Percentiles rank a stretch among this genome's conserved stretches.
Conservation (phyloP, 2,329 filamentous ascomycete genomes). For the Fusarium camptoceras region DNA sequence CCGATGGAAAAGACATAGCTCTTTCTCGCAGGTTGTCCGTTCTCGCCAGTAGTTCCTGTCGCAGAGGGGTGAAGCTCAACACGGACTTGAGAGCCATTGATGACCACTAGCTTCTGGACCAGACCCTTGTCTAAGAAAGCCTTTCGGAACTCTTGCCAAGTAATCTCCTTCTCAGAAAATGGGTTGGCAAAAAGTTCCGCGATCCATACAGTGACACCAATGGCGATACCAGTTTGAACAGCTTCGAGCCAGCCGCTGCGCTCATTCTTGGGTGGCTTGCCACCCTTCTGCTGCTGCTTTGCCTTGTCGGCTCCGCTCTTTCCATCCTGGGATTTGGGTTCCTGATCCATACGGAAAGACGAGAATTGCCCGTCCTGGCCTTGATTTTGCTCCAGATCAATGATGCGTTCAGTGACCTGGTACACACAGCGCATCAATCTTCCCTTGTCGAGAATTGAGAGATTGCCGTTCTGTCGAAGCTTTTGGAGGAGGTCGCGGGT, state of each 20-base stretch:
- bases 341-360: slow-evolving; percentile 38
- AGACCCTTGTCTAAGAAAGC: slow-evolving; percentile 96
- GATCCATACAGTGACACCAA: slow-evolving; percentile 67
- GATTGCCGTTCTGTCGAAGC: slow-evolving; percentile 68
- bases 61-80: slow-evolving; percentile 84
- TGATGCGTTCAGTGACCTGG: slow-evolving; percentile 52
- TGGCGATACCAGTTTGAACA: slow-evolving; percentile 53
- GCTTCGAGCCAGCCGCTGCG: slow-evolving; percentile 53
- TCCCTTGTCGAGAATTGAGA: slow-evolving; percentile 54
- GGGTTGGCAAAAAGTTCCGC: slow-evolving; percentile 56
- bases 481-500: slow-evolving; percentile 68
- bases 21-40: slow-evolving; percentile 43
- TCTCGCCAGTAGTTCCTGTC: slow-evolving; percentile 44
- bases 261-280: slow-evolving; percentile 50
- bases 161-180: slow-evolving; percentile 77
- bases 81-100: slow-evolving; percentile 77
- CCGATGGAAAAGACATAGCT: slow-evolving; percentile 94
- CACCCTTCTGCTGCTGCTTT: slow-evolving; percentile 50
- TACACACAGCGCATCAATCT: slow-evolving; percentile 53
- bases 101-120: slow-evolving; percentile 90
- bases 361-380: slow-evolving; percentile 36
- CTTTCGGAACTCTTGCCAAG: slow-evolving; percentile 95
- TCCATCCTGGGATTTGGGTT: slow-evolving; percentile 39
- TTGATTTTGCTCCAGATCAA: slow-evolving; percentile 46
- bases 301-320: slow-evolving; percentile 42